These are phyloP conservation scores for Epichloe uncinata DNA, from an alignment of 2,329 filamentous ascomycete genomes.

Conservation along the genomic window DNA sequence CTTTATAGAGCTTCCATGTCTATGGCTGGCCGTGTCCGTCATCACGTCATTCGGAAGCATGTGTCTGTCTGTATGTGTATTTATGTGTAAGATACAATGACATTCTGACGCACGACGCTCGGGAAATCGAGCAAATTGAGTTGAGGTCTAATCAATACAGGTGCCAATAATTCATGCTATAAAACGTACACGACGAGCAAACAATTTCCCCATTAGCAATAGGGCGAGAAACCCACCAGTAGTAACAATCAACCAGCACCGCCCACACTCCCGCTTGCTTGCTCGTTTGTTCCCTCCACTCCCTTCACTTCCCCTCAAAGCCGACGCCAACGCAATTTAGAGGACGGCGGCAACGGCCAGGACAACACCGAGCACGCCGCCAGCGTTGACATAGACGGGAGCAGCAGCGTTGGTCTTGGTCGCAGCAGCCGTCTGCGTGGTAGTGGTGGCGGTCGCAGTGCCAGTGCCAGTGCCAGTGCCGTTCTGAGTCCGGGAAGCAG, in stretches of 20 bases:
- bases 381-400: background rate
- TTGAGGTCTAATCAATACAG: too few species aligned
- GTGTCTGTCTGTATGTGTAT: too few species aligned
- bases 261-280: background rate
- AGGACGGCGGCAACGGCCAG: conserved; percentile 3
- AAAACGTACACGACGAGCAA: background rate
- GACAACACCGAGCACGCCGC: conserved; percentile 2
- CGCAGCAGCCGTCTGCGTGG: background rate
- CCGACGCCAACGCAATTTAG: background rate
- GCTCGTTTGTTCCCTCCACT: background rate
- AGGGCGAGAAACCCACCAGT: background rate
- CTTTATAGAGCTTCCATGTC: too few species aligned
- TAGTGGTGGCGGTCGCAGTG: too few species aligned
- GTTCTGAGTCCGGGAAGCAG: background rate
- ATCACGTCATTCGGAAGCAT: too few species aligned
- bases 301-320: background rate
- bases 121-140: too few species aligned
- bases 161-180: too few species aligned
- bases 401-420: conserved; percentile 4
- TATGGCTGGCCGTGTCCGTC: too few species aligned
- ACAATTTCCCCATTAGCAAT: background rate
- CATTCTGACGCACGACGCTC: too few species aligned
- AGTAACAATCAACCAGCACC: background rate
- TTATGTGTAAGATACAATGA: too few species aligned
- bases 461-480: background rate